Evolutionary conservation across 1,139 yeast species (phyloP).

Genomic region (Geotrichum carabidarum): DNA sequence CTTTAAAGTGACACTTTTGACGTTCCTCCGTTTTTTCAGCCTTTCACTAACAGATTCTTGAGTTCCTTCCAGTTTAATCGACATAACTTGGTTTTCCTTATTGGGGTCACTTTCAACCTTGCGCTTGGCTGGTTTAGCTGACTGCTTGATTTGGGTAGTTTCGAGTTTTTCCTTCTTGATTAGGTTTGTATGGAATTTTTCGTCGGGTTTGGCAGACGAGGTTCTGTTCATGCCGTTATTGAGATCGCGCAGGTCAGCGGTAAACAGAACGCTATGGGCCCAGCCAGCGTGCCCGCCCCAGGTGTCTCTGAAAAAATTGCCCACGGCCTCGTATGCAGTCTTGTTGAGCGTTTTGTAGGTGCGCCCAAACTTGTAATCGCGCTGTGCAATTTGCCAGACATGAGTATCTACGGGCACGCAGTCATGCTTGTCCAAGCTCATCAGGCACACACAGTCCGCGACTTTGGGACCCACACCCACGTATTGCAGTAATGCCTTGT

Average conservation of each 20-base stretch:
- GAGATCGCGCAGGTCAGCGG: constrained; percentile 68
- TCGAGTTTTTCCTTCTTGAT: neutral
- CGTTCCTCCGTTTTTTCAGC: constrained; percentile 1
- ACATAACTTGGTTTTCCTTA: neutral
- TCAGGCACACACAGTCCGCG: constrained; percentile 89
- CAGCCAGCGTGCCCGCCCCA: constrained; percentile 97
- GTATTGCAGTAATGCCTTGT: constrained; percentile 58
- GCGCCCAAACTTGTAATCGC: constrained; percentile 63
- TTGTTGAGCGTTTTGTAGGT: constrained; percentile 47
- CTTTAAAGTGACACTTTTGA: neutral
- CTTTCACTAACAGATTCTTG: constrained; percentile 14
- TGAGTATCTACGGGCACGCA: constrained; percentile 96
- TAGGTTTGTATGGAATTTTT: neutral
- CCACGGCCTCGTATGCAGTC: constrained; percentile 57
- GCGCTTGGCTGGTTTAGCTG: neutral
- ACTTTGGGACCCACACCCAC: constrained; percentile 97
- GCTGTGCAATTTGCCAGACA: constrained; percentile 82
- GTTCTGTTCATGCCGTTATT: constrained; percentile 45
- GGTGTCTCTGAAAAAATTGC: constrained; percentile 54
- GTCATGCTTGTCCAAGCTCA: constrained; percentile 85
- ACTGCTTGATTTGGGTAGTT: neutral
- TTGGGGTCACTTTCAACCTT: neutral
- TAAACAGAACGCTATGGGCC: constrained; percentile 91
- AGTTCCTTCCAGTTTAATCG: neutral
- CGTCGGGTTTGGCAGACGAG: neutral